Conservation (phyloP, 2,329 filamentous ascomycete genomes). For the Knufia fluminis region DNA sequence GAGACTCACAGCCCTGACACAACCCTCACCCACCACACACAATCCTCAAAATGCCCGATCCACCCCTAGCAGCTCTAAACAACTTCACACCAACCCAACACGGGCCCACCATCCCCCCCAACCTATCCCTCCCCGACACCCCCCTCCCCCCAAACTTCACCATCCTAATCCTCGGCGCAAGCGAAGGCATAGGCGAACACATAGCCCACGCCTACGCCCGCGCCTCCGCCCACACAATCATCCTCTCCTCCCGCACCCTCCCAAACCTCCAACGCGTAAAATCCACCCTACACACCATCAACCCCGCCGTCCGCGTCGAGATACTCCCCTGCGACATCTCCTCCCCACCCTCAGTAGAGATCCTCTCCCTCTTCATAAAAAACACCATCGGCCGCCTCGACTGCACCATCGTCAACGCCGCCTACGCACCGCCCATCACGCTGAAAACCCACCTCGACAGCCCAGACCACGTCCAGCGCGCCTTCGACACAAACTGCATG, state of each 20-base stretch:
- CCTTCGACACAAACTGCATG: slow-evolving; percentile 30
- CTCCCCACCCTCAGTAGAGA: slow-evolving; percentile 22
- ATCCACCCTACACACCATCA: slow-evolving; percentile 22
- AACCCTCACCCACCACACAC: too few species aligned
- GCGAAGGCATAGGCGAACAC: slow-evolving; percentile 29
- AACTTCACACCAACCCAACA: background rate
- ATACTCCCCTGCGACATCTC: slow-evolving; percentile 28
- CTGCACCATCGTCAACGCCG: slow-evolving; percentile 23
- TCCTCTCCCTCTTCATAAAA: slow-evolving; percentile 17
- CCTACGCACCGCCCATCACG: slow-evolving; percentile 28
- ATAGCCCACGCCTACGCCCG: slow-evolving; percentile 28
- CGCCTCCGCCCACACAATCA: slow-evolving; percentile 27
- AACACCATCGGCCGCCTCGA: slow-evolving; percentile 17
- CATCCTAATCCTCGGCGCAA: slow-evolving; percentile 31
- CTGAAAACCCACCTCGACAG: slow-evolving; percentile 27
- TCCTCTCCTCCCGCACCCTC: slow-evolving; percentile 28
- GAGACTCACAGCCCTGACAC: too few species aligned
- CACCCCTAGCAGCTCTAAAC: background rate
- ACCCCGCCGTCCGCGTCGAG: slow-evolving; percentile 22
- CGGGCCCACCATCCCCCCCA: background rate
- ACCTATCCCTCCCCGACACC: background rate
- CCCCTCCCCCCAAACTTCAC: slow-evolving; percentile 19
- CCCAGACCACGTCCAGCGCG: slow-evolving; percentile 28
- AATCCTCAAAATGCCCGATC: background rate
- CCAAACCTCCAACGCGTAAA: slow-evolving; percentile 25